Evolutionary conservation across 2,329 filamentous ascomycete genomes (phyloP).

Genomic region (Raffaelea albimanens): DNA sequence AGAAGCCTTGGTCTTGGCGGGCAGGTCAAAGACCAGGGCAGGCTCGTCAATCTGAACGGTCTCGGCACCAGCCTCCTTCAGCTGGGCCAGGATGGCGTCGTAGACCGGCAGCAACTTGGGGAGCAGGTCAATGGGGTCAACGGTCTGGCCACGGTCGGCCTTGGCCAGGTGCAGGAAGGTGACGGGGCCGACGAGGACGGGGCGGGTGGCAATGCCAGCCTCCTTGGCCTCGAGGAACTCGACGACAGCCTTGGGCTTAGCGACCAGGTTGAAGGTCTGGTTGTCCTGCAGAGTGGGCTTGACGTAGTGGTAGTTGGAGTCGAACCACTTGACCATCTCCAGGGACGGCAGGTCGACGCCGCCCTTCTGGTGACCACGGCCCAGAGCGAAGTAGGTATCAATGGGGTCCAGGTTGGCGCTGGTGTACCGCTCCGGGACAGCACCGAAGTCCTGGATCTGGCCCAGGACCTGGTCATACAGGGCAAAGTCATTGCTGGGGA

Average conservation of each 20-base stretch:
- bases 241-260: conserved; percentile 83
- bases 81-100: conserved; percentile 80
- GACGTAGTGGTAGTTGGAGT: conserved; percentile 99
- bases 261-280: conserved; percentile 86
- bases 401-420: conserved; percentile 78
- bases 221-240: conserved; percentile 98
- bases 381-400: conserved; percentile 99
- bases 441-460: conserved; percentile 97
- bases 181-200: conserved; percentile 89
- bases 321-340: conserved; percentile 99
- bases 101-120: conserved; percentile 92
- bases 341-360: conserved; percentile 85
- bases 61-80: conserved; percentile 94
- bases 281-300: conserved; percentile 96
- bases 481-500: conserved; percentile 99
- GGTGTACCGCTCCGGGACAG: conserved; percentile 86
- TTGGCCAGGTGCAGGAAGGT: conserved; percentile 97
- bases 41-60: conserved; percentile 98
- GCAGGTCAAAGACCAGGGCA: conserved; percentile 88
- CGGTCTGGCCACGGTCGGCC: conserved; percentile 89
- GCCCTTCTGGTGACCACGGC: conserved; percentile 93
- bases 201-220: conserved; percentile 84
- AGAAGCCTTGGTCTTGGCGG: conserved; percentile 81
- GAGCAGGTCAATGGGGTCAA: conserved; percentile 88
- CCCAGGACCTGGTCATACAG: conserved; percentile 97